Conservation (phyloP, 805 yeast species). For the Jamesozyma hellenica region DNA sequence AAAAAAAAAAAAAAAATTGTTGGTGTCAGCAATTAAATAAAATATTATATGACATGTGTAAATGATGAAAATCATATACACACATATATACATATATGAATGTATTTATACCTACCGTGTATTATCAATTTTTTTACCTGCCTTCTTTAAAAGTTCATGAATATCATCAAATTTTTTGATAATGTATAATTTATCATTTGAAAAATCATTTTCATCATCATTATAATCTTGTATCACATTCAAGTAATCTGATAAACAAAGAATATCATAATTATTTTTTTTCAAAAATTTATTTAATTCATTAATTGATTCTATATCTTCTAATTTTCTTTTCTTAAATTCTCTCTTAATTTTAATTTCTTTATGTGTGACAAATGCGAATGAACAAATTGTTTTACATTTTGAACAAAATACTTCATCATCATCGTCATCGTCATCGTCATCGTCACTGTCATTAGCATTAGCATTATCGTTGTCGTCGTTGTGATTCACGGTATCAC, state of each 20-base stretch:
- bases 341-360: constrained; percentile 4
- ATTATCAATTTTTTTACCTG: constrained; percentile 3
- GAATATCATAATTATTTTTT: constrained; percentile 10
- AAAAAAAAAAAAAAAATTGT: no score
- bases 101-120: no score
- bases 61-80: no score
- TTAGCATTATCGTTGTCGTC: not conserved
- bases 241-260: constrained; percentile 3
- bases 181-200: constrained; percentile 2
- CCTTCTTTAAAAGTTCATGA: not conserved
- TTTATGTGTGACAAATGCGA: constrained; percentile 26
- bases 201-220: not conserved
- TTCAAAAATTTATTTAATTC: constrained; percentile 8
- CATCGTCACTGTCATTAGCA: not conserved
- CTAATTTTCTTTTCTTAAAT: constrained; percentile 13
- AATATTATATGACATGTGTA: no score
- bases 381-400: constrained; percentile 33
- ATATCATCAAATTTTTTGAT: constrained; percentile 2
- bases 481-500: no score
- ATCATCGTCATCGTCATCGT: constrained; percentile 4
- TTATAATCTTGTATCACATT: not conserved
- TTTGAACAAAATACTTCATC: constrained; percentile 27
- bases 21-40: no score
- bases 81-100: no score
- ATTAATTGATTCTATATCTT: constrained; percentile 7